phyloP scores from a whole-genome alignment of 257 asterid genomes.

The Schizonepeta tenuifolia region DNA sequence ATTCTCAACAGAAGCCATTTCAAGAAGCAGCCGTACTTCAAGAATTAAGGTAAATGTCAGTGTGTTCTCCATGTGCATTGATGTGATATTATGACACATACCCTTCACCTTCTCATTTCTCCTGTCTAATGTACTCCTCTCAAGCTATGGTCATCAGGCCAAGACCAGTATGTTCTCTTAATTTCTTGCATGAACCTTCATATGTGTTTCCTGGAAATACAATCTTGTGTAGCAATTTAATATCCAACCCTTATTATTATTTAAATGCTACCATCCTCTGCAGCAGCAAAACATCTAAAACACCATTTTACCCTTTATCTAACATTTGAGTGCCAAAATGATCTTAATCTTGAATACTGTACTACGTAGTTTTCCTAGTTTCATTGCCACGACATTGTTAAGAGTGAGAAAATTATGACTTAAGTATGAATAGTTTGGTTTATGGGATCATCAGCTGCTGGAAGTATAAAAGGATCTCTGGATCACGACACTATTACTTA shows the following conservation, averaged over 20 bases:
- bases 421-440: background rate
- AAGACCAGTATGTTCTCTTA: slow-evolving; percentile 7
- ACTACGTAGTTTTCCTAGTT: background rate
- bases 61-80: slow-evolving; percentile 9
- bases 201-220: slow-evolving; percentile 5
- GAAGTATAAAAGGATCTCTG: background rate
- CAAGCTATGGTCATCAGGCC: slow-evolving; percentile 9
- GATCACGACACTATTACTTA: background rate
- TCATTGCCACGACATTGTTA: background rate
- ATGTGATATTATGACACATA: background rate
- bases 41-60: slow-evolving; percentile 72
- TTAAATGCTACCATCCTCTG: background rate
- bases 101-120: background rate
- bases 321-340: background rate
- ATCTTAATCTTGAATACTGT: background rate
- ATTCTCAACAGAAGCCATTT: slow-evolving; percentile 85
- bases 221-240: background rate
- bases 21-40: slow-evolving; percentile 84
- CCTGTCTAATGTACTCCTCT: slow-evolving; percentile 20
- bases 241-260: slow-evolving; percentile 1
- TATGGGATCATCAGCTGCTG: slow-evolving; percentile 7
- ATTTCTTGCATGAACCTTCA: slow-evolving; percentile 18
- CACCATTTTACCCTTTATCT: background rate
- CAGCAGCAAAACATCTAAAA: slow-evolving; percentile 6
- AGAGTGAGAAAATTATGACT: slow-evolving; percentile 8